These are phyloP conservation scores for Talaromyces adpressus DNA, from an alignment of 495 filamentous ascomycete species.

Conservation along the genomic window DNA sequence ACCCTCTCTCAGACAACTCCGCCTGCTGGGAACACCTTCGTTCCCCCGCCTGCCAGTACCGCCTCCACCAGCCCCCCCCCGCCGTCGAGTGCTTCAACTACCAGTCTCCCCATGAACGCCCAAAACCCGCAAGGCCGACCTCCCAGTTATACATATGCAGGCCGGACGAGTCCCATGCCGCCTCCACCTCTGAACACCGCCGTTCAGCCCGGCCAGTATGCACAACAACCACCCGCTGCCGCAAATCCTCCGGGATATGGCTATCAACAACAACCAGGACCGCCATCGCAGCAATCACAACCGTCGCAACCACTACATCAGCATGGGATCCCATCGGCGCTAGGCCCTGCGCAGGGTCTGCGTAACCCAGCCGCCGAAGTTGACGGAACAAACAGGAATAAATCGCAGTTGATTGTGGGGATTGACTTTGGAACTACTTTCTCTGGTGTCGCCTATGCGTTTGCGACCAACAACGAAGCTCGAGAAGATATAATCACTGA, in stretches of 20 bases:
- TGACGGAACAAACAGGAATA: slow-evolving; percentile 71
- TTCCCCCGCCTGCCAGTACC: slow-evolving; percentile 24
- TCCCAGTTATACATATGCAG: slow-evolving; percentile 61
- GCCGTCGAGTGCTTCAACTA: slow-evolving; percentile 39
- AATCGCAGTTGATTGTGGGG: slow-evolving; percentile 64
- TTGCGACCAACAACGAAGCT: slow-evolving; percentile 69
- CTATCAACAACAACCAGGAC: slow-evolving; percentile 36
- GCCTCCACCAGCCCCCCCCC: slow-evolving; percentile 24
- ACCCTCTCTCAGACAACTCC: slow-evolving; percentile 11
- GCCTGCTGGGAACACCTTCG: slow-evolving; percentile 15
- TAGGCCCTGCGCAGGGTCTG: slow-evolving; percentile 31
- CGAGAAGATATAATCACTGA: slow-evolving; percentile 76
- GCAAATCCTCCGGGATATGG: slow-evolving; percentile 39
- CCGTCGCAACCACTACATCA: slow-evolving; percentile 21
- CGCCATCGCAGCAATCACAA: slow-evolving; percentile 6
- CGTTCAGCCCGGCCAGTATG: slow-evolving; percentile 29
- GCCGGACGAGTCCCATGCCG: slow-evolving; percentile 51
- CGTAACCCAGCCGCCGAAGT: slow-evolving; percentile 65
- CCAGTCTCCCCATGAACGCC: slow-evolving; percentile 47
- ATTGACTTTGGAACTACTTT: slow-evolving; percentile 76
- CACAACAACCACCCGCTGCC: slow-evolving; percentile 44
- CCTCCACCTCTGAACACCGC: slow-evolving; percentile 63
- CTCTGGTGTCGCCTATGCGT: slow-evolving; percentile 72
- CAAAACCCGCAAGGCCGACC: slow-evolving; percentile 48
- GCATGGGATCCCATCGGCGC: slow-evolving; percentile 32